phyloP scores from a whole-genome alignment of 2,329 filamentous ascomycete species.

The Magnaporthiopsis incrustans region DNA sequence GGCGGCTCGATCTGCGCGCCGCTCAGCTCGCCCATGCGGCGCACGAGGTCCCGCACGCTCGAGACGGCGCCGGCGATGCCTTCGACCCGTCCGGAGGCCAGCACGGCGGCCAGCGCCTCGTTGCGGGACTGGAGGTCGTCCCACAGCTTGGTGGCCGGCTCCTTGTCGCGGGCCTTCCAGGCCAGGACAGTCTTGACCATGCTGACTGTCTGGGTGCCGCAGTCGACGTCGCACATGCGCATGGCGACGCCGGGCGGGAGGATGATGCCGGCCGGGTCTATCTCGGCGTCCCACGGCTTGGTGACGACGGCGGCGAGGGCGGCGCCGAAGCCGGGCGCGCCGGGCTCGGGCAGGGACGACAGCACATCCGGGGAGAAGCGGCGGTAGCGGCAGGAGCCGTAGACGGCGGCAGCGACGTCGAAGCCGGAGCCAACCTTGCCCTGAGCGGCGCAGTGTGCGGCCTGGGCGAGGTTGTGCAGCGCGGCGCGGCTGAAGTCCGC shows the following conservation, averaged over 20 bases:
- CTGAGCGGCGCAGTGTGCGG: constrained; percentile 89
- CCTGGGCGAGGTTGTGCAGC: constrained; percentile 90
- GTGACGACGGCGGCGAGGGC: constrained; percentile 54
- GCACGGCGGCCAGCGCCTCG: constrained; percentile 56
- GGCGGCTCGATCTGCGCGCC: constrained; percentile 83
- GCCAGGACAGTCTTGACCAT: constrained; percentile 91
- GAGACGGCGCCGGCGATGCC: constrained; percentile 39
- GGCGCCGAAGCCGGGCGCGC: constrained; percentile 56
- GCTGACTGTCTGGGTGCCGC: constrained; percentile 82
- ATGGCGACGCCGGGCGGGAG: constrained; percentile 69
- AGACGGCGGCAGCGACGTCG: constrained; percentile 88
- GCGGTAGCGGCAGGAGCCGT: constrained; percentile 82
- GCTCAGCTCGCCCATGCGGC: constrained; percentile 66
- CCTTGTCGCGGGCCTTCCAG: constrained; percentile 63
- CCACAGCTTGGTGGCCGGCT: constrained; percentile 66
- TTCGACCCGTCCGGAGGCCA: constrained; percentile 37
- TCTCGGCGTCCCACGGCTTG: constrained; percentile 69
- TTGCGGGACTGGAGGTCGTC: constrained; percentile 66
- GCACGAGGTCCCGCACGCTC: constrained; percentile 53
- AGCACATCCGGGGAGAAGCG: constrained; percentile 84
- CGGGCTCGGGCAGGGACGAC: constrained; percentile 56
- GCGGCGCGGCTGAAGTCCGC: constrained; percentile 45
- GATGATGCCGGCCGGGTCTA: constrained; percentile 46
- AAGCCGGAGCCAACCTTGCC: constrained; percentile 96
- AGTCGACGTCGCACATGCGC: constrained; percentile 94